Evolutionary conservation across 2,329 filamentous ascomycete genomes (phyloP), one percentile per base, ranked within the genome.

Genomic region (Fusarium kyushuense): DNA sequence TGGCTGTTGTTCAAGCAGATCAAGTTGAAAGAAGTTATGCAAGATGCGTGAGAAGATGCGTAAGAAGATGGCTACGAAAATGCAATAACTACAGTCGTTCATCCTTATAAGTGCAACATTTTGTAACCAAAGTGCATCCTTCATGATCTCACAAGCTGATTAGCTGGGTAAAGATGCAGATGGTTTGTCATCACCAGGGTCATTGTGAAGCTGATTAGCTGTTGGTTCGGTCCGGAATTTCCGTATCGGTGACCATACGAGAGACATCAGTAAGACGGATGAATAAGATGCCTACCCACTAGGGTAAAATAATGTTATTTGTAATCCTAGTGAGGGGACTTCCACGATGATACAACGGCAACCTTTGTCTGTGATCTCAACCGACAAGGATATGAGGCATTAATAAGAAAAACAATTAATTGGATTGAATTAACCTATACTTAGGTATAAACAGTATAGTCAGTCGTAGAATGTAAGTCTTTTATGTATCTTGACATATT

Each of bases 11-110:
- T 4, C 2, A 5, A 19, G 3, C 0, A 11, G 21, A 6, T 19
- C 2, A 6, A 25, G 5, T 23, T 23, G 3, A 17, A 11, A 13
- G 4, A 21, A 17, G 5, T 3, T 42, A 9, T 1, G 14, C 3
- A 0, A 11, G 9, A 5, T 11, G 25, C 7, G 0, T 11, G 21
- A 17, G 5, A 11, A 2, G 8, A 17, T 25, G 14, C 7, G 0
- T 11, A 14, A 17, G 5, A 11, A 2, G 8, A 17, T 25, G 14
- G n/a, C n/a, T n/a, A n/a, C n/a, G n/a, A 25, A 25, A 42, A 12
- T 4, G 5, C 8, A 10, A 23, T 3, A 5, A 16, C 6, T 41
- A 9, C 8, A 2, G 3, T 10, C 5, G 14, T 25, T 14, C 9
- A 2, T 25, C 14, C 14, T 23, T 41, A 41, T 41, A 41, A 12